Conservation (phyloP, 225 moss, liverwort and hornwort genomes). For the Lunularia cruciata region DNA sequence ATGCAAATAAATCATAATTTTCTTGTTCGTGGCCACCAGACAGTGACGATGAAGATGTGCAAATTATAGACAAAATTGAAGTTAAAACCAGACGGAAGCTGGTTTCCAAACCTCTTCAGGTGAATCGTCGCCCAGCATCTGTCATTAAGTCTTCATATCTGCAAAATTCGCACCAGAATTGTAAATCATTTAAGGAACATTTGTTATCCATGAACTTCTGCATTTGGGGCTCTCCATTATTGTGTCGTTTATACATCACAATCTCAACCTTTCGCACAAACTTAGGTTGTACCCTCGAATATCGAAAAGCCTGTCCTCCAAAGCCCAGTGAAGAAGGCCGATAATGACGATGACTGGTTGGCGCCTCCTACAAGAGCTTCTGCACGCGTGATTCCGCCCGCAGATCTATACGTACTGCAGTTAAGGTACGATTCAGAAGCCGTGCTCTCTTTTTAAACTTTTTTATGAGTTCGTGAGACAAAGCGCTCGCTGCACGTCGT, state of each 20-base stretch:
- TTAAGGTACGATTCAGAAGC: conserved; percentile 44
- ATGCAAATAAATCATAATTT: no score
- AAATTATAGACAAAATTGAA: conserved; percentile 9
- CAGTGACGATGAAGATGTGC: conserved; percentile 36
- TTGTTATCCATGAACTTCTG: no score
- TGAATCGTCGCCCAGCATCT: background rate
- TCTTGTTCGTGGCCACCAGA: conserved; percentile 25
- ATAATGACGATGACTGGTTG: conserved; percentile 57
- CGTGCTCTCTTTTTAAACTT: background rate
- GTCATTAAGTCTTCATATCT: no score
- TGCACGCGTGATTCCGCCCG: conserved; percentile 24
- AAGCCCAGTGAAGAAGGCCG: conserved; percentile 26
- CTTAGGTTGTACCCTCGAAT: conserved; percentile 19
- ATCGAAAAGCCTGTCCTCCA: conserved; percentile 19
- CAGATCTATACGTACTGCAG: conserved; percentile 39
- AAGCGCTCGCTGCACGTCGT: no score
- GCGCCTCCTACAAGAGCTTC: conserved; percentile 38
- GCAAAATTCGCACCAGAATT: no score
- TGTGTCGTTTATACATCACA: no score
- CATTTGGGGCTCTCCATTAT: no score
- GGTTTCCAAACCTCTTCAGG: background rate
- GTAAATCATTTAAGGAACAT: no score
- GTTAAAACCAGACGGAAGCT: background rate
- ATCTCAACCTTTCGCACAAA: no score
- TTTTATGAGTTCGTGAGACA: no score